A percentile compares a stretch with the other conserved stretches of the same genome.
These are phyloP conservation scores for Ilyonectria robusta DNA, from an alignment of 2,329 filamentous ascomycete genomes.

Conservation along the genomic window DNA sequence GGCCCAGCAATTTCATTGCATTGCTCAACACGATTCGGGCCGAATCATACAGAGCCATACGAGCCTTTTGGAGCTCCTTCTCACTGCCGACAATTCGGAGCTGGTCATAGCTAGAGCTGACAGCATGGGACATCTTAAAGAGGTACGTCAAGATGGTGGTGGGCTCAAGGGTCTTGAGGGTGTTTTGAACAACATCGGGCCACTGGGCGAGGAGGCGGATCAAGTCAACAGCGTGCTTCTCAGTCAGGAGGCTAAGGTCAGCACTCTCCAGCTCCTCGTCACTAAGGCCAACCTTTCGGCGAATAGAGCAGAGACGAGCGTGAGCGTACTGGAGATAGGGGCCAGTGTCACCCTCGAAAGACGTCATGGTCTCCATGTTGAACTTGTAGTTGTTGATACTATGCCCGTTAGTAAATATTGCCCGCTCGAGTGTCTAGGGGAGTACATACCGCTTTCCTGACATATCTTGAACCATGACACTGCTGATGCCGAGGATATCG, in stretches of 20 bases:
- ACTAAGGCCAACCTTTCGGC: slow-evolving; percentile 67
- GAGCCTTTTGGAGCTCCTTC: slow-evolving; percentile 73
- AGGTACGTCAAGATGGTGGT: slow-evolving; percentile 71
- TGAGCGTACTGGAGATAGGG: slow-evolving; percentile 90
- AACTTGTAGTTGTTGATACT: slow-evolving; percentile 79
- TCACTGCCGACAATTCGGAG: slow-evolving; percentile 87
- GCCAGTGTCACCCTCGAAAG: slow-evolving; percentile 88
- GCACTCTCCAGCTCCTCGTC: slow-evolving; percentile 73
- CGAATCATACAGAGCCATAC: slow-evolving; percentile 84
- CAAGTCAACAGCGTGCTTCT: slow-evolving; percentile 80
- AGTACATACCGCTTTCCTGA: slow-evolving; percentile 83
- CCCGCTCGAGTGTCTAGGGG: rapidly evolving
- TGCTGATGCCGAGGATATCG: slow-evolving; percentile 91
- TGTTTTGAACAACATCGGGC: slow-evolving; percentile 88
- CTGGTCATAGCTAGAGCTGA: slow-evolving; percentile 87
- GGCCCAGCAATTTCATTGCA: slow-evolving; percentile 85
- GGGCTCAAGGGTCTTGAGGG: slow-evolving; percentile 87
- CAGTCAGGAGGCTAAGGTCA: slow-evolving; percentile 77
- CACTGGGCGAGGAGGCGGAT: slow-evolving; percentile 85
- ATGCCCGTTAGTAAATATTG: slow-evolving; percentile 27
- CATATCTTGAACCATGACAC: slow-evolving; percentile 99
- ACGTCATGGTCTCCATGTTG: slow-evolving; percentile 86
- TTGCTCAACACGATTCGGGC: slow-evolving; percentile 84
- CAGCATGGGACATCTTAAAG: slow-evolving; percentile 87
- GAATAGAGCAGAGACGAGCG: slow-evolving; percentile 77